Evolutionary conservation across 768 basidiomycete species (phyloP).

Genomic region (Mycena galericulata): DNA sequence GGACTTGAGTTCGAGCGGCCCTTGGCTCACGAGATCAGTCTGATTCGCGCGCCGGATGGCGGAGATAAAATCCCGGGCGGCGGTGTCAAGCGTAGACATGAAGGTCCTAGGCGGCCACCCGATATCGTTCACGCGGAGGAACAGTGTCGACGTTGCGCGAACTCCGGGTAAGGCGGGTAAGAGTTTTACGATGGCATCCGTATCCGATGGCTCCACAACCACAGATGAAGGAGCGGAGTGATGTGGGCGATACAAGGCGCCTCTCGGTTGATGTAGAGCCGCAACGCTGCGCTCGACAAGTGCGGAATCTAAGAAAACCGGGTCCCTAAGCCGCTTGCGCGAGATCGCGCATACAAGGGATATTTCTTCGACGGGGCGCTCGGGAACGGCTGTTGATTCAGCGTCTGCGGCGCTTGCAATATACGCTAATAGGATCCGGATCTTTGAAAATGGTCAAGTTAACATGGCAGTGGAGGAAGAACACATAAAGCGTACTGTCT

Average conservation of each 20-base stretch:
- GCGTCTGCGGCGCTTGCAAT: conserved; percentile 21
- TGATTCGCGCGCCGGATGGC: conserved; percentile 40
- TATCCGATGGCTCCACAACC: not conserved
- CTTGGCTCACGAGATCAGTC: conserved; percentile 37
- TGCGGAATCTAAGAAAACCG: conserved; percentile 30
- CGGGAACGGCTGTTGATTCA: not conserved
- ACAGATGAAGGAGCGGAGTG: not conserved
- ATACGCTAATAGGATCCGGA: conserved; percentile 33
- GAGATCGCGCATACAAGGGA: conserved; percentile 39
- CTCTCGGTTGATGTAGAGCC: conserved; percentile 33
- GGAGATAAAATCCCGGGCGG: conserved; percentile 37
- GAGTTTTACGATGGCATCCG: not conserved
- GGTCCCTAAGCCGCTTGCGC: conserved; percentile 38
- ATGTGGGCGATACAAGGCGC: conserved; percentile 36
- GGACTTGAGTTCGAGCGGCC: conserved; percentile 44
- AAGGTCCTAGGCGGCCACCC: conserved; percentile 19
- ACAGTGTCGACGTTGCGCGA: conserved; percentile 14
- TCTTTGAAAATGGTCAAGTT: conserved; percentile 6
- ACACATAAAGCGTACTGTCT: too few relatives aligned
- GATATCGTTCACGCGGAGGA: conserved; percentile 31
- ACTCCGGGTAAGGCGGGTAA: conserved; percentile 17
- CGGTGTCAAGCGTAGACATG: conserved; percentile 31
- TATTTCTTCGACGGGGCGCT: conserved; percentile 35
- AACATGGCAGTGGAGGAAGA: too few relatives aligned
- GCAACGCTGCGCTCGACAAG: conserved; percentile 38